These are phyloP conservation scores for Evansstolkia leycettana DNA, from an alignment of 495 filamentous ascomycete genomes.

Conservation along the genomic window DNA sequence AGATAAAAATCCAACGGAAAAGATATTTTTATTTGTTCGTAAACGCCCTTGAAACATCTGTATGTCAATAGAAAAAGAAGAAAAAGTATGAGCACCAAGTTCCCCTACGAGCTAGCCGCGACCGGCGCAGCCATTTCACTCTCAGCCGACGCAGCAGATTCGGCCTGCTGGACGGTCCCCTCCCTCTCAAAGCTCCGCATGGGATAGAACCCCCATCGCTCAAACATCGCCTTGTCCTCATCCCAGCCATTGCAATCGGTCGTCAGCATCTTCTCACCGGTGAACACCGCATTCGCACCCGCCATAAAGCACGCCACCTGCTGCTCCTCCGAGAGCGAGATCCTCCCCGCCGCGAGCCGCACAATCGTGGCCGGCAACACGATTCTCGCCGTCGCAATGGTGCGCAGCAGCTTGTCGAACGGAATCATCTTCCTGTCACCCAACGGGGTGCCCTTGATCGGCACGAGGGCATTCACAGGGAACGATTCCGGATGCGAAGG, in stretches of 20 bases:
- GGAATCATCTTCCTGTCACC: constrained; percentile 56
- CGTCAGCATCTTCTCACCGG: constrained; percentile 85
- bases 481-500: constrained; percentile 72
- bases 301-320: constrained; percentile 76
- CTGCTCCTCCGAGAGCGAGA: constrained; percentile 67
- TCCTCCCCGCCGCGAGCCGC: constrained; percentile 66
- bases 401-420: constrained; percentile 60
- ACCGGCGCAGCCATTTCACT: constrained; percentile 5
- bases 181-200: constrained; percentile 45
- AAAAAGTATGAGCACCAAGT: not conserved
- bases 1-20: too few relatives aligned
- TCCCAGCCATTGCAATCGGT: constrained; percentile 83
- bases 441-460: constrained; percentile 74
- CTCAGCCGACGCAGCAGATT: not conserved
- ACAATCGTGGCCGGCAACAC: constrained; percentile 73
- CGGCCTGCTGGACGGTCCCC: too few relatives aligned
- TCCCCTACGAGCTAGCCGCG: constrained; percentile 13
- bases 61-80: not conserved
- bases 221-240: constrained; percentile 69
- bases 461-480: constrained; percentile 75
- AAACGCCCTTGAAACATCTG: too few relatives aligned
- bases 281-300: constrained; percentile 81
- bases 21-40: too few relatives aligned
- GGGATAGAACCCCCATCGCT: constrained; percentile 60
- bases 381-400: constrained; percentile 66